Evolutionary conservation across 805 yeast species (phyloP).

Genomic region (Candida vaughaniae): DNA sequence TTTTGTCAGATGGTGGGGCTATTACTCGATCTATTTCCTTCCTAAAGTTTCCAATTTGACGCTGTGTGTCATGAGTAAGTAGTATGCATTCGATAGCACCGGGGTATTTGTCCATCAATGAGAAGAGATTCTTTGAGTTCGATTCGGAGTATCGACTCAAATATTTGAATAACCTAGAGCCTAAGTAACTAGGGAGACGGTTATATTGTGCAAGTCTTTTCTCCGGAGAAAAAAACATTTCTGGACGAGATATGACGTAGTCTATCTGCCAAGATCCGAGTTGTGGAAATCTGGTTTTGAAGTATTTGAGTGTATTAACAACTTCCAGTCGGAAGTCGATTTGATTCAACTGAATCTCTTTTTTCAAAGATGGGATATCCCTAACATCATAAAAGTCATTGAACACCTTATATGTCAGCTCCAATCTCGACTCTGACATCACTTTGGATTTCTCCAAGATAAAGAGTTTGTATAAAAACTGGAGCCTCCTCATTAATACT

Average conservation of each 20-base stretch:
- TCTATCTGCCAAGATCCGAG: slow-evolving; percentile 8
- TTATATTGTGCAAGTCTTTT: slow-evolving; percentile 21
- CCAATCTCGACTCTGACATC: slow-evolving; percentile 14
- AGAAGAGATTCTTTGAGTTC: slow-evolving; percentile 21
- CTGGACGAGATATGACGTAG: slow-evolving; percentile 23
- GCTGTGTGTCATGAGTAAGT: background rate
- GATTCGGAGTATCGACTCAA: slow-evolving; percentile 18
- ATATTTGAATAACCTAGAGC: slow-evolving; percentile 15
- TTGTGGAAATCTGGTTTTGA: slow-evolving; percentile 6
- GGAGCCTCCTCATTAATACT: slow-evolving; percentile 18
- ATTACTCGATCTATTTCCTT: slow-evolving; percentile 19
- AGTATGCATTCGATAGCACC: slow-evolving; percentile 30
- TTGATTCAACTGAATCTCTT: slow-evolving; percentile 8
- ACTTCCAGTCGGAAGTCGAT: background rate
- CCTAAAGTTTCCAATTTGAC: slow-evolving; percentile 19
- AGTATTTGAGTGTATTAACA: slow-evolving; percentile 9
- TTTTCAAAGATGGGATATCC: slow-evolving; percentile 12
- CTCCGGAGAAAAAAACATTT: slow-evolving; percentile 31
- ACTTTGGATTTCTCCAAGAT: slow-evolving; percentile 18
- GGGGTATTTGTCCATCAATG: slow-evolving; percentile 34
- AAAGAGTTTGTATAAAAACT: slow-evolving; percentile 27
- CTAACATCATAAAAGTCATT: slow-evolving; percentile 27
- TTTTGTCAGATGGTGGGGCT: slow-evolving; percentile 15
- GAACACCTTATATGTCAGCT: slow-evolving; percentile 18
- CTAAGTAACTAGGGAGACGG: slow-evolving; percentile 19